Evolutionary conservation across 2,329 filamentous ascomycete genomes (phyloP).

Genomic region (Truncatella angustata): DNA sequence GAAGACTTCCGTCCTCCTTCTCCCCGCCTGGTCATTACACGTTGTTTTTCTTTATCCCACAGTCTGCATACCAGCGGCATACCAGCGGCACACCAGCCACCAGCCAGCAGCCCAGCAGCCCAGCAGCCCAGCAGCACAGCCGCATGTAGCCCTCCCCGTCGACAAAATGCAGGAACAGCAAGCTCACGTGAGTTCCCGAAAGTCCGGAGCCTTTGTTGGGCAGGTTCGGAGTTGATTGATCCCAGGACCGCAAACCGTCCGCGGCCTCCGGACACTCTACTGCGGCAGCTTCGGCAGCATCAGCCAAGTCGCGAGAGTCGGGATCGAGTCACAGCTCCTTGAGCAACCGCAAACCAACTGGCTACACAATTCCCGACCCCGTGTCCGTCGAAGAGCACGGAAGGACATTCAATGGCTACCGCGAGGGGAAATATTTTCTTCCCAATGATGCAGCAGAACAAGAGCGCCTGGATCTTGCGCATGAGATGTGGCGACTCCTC

Average conservation of each 20-base stretch:
- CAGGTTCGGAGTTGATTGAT: not conserved
- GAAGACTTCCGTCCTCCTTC: no score
- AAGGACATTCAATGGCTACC: conserved; percentile 7
- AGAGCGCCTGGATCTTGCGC: conserved; percentile 10
- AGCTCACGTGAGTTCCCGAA: not conserved
- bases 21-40: no score
- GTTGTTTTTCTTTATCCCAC: no score
- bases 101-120: no score
- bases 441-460: conserved; percentile 5
- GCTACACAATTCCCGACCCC: conserved; percentile 9
- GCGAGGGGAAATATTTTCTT: conserved; percentile 7
- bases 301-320: not conserved
- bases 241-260: conserved; percentile 5
- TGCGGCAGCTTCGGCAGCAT: not conserved
- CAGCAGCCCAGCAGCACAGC: no score
- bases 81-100: no score
- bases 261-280: conserved; percentile 1
- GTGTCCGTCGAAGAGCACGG: conserved; percentile 7
- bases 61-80: no score
- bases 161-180: not conserved
- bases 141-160: not conserved
- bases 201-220: not conserved
- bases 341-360: conserved; percentile 3
- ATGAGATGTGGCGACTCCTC: conserved; percentile 10
- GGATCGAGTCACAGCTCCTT: not conserved